Evolutionary conservation across 805 yeast species (phyloP), one percentile per base, ranked within the genome.

Genomic region (Yarrowia sp.): DNA sequence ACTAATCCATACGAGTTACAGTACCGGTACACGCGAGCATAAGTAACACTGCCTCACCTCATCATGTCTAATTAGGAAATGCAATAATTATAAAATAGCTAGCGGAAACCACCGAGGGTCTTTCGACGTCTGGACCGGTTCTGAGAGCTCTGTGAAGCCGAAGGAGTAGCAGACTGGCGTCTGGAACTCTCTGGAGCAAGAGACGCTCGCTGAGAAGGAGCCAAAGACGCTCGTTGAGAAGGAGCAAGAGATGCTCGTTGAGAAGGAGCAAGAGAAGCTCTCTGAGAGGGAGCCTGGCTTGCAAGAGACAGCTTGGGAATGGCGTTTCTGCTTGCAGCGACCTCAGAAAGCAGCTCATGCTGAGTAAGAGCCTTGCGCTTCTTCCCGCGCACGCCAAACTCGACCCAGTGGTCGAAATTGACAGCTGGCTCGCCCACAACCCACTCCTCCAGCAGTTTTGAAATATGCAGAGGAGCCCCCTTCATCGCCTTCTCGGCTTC

Each of bases 201-300:
- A 14, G 29, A 29, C 7, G 44, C 44, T 6, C 21, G 18, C 10
- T 27, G 22, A 6, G 44, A 39, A 14, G 1, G 44, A 39, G 18
- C 44, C 29, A 27, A 9, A 9, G 29, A 27, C 2, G 29, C 29
- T 9, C 29, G 29, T 2, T 27, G 22, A 5, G 27, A 22, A 19
- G 42, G 42, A 13, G 42, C 42, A n/a, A 29, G 12, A 29, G 41
- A 36, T 3, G 44, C 44, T 14, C 18, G 13, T 10, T 4, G 13
- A 21, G 47, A 24, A 41, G 19, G 31, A 1, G 31, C 31, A 12
- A 29, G 10, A 46, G 53, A 46, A 13, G 22, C 51, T 25, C 44
- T 21, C 16, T 41, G 47, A 12, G 35, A 27, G 19, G 55, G 58
- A 51, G 24, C n/a, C 42, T 51, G 58, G 18, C 58, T 51, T 9